Conservation (phyloP, 805 yeast genomes). For the Saccharomycopsis sp. region DNA sequence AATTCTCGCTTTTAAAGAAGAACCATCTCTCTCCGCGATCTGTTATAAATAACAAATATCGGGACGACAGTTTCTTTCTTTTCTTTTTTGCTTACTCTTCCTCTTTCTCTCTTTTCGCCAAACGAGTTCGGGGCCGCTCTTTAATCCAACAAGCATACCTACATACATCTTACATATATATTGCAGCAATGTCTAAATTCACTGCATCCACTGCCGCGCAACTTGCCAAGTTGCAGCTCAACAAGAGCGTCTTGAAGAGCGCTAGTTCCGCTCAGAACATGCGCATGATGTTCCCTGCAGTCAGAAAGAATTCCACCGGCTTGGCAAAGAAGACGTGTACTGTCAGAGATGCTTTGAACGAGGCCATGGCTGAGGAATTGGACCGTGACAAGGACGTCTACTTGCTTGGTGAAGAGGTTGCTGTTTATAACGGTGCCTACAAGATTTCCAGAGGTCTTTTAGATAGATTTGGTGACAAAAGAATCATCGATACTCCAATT, state of each 20-base stretch:
- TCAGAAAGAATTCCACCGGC: conserved; percentile 23
- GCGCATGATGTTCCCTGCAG: conserved; percentile 15
- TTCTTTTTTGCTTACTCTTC: not conserved
- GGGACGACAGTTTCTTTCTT: not conserved
- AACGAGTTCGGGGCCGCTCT: not conserved
- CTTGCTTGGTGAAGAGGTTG: conserved; percentile 98
- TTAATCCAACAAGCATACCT: no score
- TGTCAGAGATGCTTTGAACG: conserved; percentile 94
- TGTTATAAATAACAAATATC: not conserved
- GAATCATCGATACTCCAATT: conserved; percentile 94
- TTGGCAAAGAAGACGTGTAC: conserved; percentile 61
- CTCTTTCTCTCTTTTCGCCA: not conserved
- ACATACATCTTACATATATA: no score
- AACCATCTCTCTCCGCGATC: not conserved
- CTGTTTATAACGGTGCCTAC: conserved; percentile 98
- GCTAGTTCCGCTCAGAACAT: conserved; percentile 13
- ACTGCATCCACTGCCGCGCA: conserved; percentile 19
- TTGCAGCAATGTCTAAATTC: conserved; percentile 18
- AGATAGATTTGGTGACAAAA: conserved; percentile 90
- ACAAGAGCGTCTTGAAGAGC: conserved; percentile 6
- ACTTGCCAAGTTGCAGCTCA: conserved; percentile 14
- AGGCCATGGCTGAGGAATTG: conserved; percentile 94
- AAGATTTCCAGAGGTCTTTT: conserved; percentile 92
- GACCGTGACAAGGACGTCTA: conserved; percentile 93
- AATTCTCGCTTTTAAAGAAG: not conserved